Evolutionary conservation across 2,329 filamentous ascomycete species (phyloP), one percentile per base, ranked within the genome.

Genomic region (Madurella fahalii): DNA sequence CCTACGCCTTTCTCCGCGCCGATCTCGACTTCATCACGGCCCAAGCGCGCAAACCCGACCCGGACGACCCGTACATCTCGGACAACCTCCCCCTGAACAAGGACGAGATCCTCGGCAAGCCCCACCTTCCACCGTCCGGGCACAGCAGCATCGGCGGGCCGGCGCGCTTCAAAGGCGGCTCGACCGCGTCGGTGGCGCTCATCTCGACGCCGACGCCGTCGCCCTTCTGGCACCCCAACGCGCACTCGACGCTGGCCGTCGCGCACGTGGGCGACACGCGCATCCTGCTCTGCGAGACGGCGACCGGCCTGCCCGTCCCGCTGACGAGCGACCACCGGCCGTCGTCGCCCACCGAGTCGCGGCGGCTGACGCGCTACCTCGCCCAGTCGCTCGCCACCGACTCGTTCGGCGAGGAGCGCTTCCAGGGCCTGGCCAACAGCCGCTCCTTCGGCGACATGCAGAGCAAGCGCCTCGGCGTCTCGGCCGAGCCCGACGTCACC

Each of bases 331-430:
- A 96, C 69, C 94, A 99, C 71, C 94, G 96, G 68, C 93, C 94
- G 0, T 89, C 85, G n/a, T 84, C 88, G 4, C 94, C 94, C 0
- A 78, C 85, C 52, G 94, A 99, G 75, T 86, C 87, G 9, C 85
- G 84, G 41, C 84, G 94, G 8, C 80, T 99, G 20, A 87, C 92
- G 43, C 86, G 92, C 47, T 97, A 92, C 37, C 83, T 48, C 25
- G 15, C 88, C 31, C 86, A 78, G 25, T 80, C 87, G 2, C 93
- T 97, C 68, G 87, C 96, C 16, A 94, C 93, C 0, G 94, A 99
- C 72, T 95, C 90, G 34, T 99, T 99, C 69, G 94, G 94, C 67
- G 94, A 99, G 73, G 92, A 97, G 72, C 90, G 94, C 63, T 94
- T 99, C 71, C 86, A 86, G 13, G 93, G 94, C 0, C 80, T 99